Evolutionary conservation across 805 yeast species (phyloP).

Genomic region (Cyberlindnera mycetangii): DNA sequence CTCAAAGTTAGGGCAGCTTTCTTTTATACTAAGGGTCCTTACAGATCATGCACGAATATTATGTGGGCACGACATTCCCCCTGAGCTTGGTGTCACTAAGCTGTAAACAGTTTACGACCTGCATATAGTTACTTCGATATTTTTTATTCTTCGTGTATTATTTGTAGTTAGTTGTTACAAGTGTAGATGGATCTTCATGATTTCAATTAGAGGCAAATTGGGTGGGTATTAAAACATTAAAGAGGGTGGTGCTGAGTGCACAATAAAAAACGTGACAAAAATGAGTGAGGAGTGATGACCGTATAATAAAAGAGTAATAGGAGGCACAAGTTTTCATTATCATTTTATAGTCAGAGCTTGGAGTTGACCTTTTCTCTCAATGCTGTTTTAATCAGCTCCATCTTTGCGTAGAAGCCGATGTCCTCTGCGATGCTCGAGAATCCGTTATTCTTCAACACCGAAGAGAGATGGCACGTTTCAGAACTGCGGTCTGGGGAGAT

Average conservation of each 20-base stretch:
- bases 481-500: constrained; percentile 75
- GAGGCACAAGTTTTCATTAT: not conserved
- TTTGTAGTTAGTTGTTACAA: not conserved
- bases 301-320: not conserved
- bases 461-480: constrained; percentile 57
- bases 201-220: not conserved
- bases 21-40: too few species aligned
- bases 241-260: not conserved
- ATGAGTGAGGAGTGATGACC: constrained; percentile 4
- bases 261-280: constrained; percentile 2
- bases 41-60: too few species aligned
- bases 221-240: constrained; percentile 12
- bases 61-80: too few species aligned
- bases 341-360: constrained; percentile 1
- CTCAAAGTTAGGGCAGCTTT: too few species aligned
- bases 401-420: constrained; percentile 43
- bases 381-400: constrained; percentile 63
- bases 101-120: too few species aligned
- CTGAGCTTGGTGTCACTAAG: too few species aligned
- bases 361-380: constrained; percentile 37
- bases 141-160: too few species aligned
- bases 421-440: constrained; percentile 45
- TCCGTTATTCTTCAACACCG: constrained; percentile 44
- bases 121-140: too few species aligned
- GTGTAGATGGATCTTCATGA: not conserved